Percentiles rank a stretch among this genome's conserved stretches.
Evolutionary conservation across 2,329 filamentous ascomycete species (phyloP).

Genomic region (Beauveria medogensis): DNA sequence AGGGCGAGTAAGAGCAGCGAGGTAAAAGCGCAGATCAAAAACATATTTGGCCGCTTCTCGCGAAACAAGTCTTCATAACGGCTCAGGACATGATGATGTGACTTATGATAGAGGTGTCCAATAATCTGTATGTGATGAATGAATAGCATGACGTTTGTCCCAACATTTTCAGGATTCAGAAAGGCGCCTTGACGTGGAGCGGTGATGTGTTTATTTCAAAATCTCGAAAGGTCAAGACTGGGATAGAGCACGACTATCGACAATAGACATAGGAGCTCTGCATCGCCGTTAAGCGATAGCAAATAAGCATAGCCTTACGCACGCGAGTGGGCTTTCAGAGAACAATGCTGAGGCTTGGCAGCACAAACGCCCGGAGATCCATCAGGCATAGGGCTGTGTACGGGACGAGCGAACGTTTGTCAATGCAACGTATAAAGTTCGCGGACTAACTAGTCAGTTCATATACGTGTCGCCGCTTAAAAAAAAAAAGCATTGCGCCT

Average conservation of each 20-base stretch:
- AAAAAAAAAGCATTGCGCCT: neutral
- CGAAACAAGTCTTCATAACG: constrained; percentile 1
- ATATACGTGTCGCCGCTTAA: neutral
- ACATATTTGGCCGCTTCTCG: constrained; percentile 7
- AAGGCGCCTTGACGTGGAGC: too few relatives aligned
- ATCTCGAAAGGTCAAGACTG: too few relatives aligned
- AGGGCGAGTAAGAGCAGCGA: constrained; percentile 3
- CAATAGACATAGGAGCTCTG: neutral
- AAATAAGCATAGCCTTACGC: constrained; percentile 1
- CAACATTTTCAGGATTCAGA: too few relatives aligned
- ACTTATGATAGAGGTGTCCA: neutral
- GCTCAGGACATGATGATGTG: neutral
- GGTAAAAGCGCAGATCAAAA: constrained; percentile 9
- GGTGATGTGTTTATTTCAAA: too few relatives aligned
- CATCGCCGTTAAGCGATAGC: neutral
- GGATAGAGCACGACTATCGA: too few relatives aligned
- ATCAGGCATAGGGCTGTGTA: constrained; percentile 1
- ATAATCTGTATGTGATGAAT: too few relatives aligned
- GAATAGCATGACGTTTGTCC: too few relatives aligned
- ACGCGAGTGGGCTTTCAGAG: neutral
- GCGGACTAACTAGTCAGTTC: neutral
- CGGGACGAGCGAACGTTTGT: neutral
- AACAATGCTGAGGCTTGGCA: neutral
- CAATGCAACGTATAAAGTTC: neutral
- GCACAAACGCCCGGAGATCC: neutral